phyloP scores from a whole-genome alignment of 2,329 filamentous ascomycete genomes.

The Sarocladium oryzae region DNA sequence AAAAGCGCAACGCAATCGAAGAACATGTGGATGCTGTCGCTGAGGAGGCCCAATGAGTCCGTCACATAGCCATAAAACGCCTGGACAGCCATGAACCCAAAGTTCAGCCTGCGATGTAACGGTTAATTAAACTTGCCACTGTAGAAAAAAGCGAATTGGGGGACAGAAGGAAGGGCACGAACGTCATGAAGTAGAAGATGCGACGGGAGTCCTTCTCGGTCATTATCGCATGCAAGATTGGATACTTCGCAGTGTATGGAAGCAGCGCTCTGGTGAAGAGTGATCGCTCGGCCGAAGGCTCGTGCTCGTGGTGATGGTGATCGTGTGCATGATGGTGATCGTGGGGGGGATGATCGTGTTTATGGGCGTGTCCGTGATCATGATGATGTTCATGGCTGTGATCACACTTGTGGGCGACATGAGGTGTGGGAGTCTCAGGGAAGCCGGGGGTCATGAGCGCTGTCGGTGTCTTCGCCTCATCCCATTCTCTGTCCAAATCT shows the following conservation, averaged over 20 bases:
- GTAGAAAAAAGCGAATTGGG: neutral
- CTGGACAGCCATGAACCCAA: slow-evolving; percentile 90
- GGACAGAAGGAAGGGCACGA: no score
- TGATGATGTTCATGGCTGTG: slow-evolving; percentile 19
- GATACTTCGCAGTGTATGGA: slow-evolving; percentile 61
- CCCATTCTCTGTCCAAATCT: neutral
- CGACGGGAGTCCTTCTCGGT: slow-evolving; percentile 86
- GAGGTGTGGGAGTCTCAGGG: slow-evolving; percentile 20
- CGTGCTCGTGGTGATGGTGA: slow-evolving; percentile 27
- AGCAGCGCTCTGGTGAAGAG: slow-evolving; percentile 67
- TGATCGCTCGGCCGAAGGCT: slow-evolving; percentile 49
- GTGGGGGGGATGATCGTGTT: slow-evolving; percentile 19
- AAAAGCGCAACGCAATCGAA: slow-evolving; percentile 93
- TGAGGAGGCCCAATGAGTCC: slow-evolving; percentile 88
- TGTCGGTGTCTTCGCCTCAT: slow-evolving; percentile 3
- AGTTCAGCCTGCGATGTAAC: slow-evolving; percentile 63
- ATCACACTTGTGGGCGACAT: neutral
- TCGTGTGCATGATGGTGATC: slow-evolving; percentile 14
- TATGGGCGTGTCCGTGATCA: slow-evolving; percentile 18
- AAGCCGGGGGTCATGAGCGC: neutral
- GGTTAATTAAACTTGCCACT: neutral
- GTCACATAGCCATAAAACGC: slow-evolving; percentile 91
- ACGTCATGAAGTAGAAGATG: slow-evolving; percentile 97
- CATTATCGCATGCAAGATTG: slow-evolving; percentile 78
- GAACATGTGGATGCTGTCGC: slow-evolving; percentile 98